phyloP scores from a whole-genome alignment of 2,329 filamentous ascomycete species.

The Aspergillus alliaceus region DNA sequence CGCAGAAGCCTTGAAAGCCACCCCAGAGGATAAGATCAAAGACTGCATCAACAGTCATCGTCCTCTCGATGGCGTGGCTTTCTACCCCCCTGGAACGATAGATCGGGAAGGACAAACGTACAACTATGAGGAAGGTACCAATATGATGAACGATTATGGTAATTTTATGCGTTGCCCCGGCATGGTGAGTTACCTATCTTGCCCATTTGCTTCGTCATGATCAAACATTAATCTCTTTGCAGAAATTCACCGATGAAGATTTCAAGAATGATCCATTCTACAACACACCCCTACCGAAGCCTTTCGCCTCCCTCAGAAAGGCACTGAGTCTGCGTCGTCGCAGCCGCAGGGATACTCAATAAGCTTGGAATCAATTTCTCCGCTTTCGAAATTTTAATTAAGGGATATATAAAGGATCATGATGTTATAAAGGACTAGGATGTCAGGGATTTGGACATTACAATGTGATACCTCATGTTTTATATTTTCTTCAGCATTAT shows the following conservation, averaged over 20 bases:
- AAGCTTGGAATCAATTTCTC: background rate
- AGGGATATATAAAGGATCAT: background rate
- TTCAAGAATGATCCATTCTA: conserved; percentile 43
- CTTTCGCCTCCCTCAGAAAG: conserved; percentile 28
- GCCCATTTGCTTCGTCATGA: background rate
- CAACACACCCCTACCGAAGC: conserved; percentile 28
- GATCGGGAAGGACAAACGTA: conserved; percentile 71
- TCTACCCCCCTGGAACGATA: conserved; percentile 68
- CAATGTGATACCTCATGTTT: background rate
- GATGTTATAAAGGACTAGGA: background rate
- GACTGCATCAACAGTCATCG: conserved; percentile 73
- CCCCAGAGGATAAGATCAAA: conserved; percentile 72
- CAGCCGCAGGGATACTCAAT: conserved; percentile 17
- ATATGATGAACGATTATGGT: conserved; percentile 69
- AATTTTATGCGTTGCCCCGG: conserved; percentile 76
- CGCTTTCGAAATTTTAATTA: background rate
- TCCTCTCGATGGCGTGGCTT: conserved; percentile 77
- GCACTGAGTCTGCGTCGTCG: conserved; percentile 27
- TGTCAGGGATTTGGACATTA: background rate
- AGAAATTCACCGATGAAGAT: conserved; percentile 44
- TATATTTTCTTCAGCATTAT: background rate
- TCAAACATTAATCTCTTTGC: conserved; percentile 11
- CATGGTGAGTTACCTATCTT: conserved; percentile 56
- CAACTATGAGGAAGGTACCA: conserved; percentile 80
- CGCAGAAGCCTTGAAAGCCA: conserved; percentile 74